Percentiles rank a stretch among this genome's conserved stretches.
Conservation (phyloP, 106 monocot genomes). For the Posidonia australis region DNA sequence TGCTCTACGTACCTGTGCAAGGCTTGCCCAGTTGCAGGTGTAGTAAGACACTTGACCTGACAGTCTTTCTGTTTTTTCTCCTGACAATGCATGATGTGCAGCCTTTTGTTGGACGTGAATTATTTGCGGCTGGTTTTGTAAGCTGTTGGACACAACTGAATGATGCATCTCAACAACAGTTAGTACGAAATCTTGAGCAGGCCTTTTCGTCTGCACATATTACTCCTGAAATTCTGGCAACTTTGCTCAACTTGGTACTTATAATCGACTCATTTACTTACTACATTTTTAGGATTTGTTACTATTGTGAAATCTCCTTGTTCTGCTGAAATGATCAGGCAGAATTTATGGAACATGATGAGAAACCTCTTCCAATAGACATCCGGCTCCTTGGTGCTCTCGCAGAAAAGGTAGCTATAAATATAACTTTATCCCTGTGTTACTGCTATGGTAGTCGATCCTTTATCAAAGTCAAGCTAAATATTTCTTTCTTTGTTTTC, state of each 20-base stretch:
- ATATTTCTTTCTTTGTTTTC: neutral
- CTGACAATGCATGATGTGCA: constrained; percentile 29
- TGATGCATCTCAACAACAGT: constrained; percentile 78
- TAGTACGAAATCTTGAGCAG: constrained; percentile 90
- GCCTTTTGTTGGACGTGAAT: constrained; percentile 96
- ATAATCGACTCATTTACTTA: neutral
- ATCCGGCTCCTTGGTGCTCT: constrained; percentile 97
- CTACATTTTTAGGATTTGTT: neutral
- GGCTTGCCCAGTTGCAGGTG: constrained; percentile 96
- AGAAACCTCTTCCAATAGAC: constrained; percentile 99
- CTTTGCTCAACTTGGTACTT: constrained; percentile 78
- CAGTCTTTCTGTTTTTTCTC: constrained; percentile 2
- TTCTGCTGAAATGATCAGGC: constrained; percentile 42
- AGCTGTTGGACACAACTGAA: constrained; percentile 98
- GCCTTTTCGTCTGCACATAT: constrained; percentile 97
- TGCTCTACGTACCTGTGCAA: constrained; percentile 87
- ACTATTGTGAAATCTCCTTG: neutral
- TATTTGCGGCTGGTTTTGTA: constrained; percentile 98
- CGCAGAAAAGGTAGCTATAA: constrained; percentile 74
- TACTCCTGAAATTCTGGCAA: constrained; percentile 96
- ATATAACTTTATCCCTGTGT: constrained; percentile 2
- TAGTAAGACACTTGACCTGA: neutral
- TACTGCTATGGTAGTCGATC: neutral
- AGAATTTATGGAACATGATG: constrained; percentile 99
- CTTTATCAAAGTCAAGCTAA: neutral